Base-by-base conservation (phyloP, 257 asterid species). In the Solanum raphanifolium region DNA sequence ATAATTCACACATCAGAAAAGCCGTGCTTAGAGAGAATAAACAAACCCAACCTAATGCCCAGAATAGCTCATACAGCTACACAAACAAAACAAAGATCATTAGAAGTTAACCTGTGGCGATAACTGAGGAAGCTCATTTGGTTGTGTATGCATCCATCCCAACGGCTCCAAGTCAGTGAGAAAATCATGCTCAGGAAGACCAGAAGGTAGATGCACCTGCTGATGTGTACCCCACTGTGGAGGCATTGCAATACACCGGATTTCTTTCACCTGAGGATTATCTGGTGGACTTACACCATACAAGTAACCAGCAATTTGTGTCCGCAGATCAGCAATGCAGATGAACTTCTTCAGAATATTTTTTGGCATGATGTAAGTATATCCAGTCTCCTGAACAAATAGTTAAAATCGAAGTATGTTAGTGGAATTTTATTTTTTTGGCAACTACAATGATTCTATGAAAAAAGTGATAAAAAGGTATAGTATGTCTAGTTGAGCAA, bases 141-240 rank as follows among this genome's bases (percentile, higher is more conserved):
- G 99, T 90, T 97, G 99, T 15, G 99, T 96, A 87, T 97, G 99
- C 98, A 97, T 94, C 99, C 99, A 97, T 90, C 99, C 99, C 86
- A 97, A 87, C 13, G 99, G 99, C 95, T 97, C 99, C 93, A 97
- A 89, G 88, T 97, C 99, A 29, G 89, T 94, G 60, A 97, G 88
- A 92, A 95, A 97, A 86, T 97, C 98, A 9, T 97, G 99, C 85
- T 94, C 98, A 0, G 99, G 99, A 87, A 97, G 97, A 60, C 96
- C 92, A 0, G 98, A 96, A 6, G 99, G 99, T 75, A 97, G 94
- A 90, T 97, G 93, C 89, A 96, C 99, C 87, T 95, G 98, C 92
- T 97, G 99, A 91, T 94, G 99, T 32, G 99, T 97, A 66, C 99
- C 99, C 98, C 98, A 97, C 90, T 97, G 99, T 5, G 99, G 99